Conservation (phyloP, 192 early-diverging fungal species). For the Backusella australiensis region DNA sequence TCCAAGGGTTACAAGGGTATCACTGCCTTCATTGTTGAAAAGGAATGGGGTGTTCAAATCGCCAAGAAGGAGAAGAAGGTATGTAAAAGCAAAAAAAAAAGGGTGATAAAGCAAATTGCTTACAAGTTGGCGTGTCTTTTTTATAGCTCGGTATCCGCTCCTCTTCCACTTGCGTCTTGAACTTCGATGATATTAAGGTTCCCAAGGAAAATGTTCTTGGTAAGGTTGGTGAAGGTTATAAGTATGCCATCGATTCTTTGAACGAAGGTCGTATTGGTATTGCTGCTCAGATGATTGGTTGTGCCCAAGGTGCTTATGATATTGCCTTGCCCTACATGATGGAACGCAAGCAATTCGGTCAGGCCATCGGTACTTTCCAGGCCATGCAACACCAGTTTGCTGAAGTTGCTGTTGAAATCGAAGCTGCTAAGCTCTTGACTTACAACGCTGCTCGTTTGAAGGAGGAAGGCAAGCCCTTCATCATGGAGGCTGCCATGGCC, state of each 20-base stretch:
- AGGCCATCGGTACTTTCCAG: slow-evolving; percentile 81
- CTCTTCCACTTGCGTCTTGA: slow-evolving; percentile 90
- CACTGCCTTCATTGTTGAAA: slow-evolving; percentile 95
- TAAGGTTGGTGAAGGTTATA: slow-evolving; percentile 93
- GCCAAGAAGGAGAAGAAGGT: slow-evolving; percentile 96
- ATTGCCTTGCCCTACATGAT: slow-evolving; percentile 82
- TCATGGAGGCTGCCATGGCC: slow-evolving; percentile 97
- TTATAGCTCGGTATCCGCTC: slow-evolving; percentile 78
- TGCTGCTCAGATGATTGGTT: slow-evolving; percentile 66
- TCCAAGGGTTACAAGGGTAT: slow-evolving; percentile 95
- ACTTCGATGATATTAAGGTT: slow-evolving; percentile 85
- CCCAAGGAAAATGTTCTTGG: slow-evolving; percentile 90
- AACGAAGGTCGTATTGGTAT: slow-evolving; percentile 89
- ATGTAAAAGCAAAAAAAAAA: slow-evolving; percentile 88
- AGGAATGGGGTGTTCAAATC: slow-evolving; percentile 86
- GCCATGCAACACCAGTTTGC: slow-evolving; percentile 61
- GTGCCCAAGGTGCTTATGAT: slow-evolving; percentile 93
- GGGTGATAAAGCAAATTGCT: slow-evolving; percentile 41
- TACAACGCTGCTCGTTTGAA: slow-evolving; percentile 97
- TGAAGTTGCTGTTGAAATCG: slow-evolving; percentile 88
- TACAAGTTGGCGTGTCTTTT: slow-evolving; percentile 12
- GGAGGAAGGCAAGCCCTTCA: slow-evolving; percentile 88
- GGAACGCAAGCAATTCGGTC: slow-evolving; percentile 93
- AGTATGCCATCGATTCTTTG: slow-evolving; percentile 93
- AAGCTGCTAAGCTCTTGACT: slow-evolving; percentile 90